A percentile compares a stretch with the other conserved stretches of the same genome.
phyloP scores from a whole-genome alignment of 305 asterid species.

The Fraxinus paxiana region DNA sequence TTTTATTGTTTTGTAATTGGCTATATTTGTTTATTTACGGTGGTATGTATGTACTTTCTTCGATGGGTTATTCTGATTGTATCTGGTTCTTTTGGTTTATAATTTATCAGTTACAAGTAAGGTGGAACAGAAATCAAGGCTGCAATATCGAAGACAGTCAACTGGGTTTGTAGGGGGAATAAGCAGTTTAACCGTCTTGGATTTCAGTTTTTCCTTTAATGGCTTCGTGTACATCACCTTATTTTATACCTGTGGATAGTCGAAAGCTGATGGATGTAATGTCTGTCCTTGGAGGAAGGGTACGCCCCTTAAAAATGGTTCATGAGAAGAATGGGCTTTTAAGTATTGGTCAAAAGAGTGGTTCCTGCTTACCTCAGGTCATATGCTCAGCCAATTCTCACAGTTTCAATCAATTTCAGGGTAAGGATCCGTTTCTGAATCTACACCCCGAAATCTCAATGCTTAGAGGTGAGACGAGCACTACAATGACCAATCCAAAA shows the following conservation, averaged over 20 bases:
- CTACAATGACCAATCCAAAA: slow-evolving; percentile 38
- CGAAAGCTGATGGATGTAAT: slow-evolving; percentile 41
- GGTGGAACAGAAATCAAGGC: slow-evolving; percentile 4
- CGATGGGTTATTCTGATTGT: slow-evolving; percentile 13
- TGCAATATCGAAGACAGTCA: slow-evolving; percentile 15
- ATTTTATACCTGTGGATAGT: slow-evolving; percentile 49
- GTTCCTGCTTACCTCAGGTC: slow-evolving; percentile 35
- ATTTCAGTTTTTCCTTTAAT: slow-evolving; percentile 33
- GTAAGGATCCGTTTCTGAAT: slow-evolving; percentile 72
- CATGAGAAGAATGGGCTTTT: slow-evolving; percentile 45
- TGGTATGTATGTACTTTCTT: neutral
- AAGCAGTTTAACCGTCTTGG: slow-evolving; percentile 14
- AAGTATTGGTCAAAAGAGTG: slow-evolving; percentile 29
- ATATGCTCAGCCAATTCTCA: slow-evolving; percentile 66
- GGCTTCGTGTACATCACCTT: slow-evolving; percentile 64
- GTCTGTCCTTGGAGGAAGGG: slow-evolving; percentile 50
- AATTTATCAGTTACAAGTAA: slow-evolving; percentile 9
- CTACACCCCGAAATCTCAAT: slow-evolving; percentile 79
- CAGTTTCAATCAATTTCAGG: slow-evolving; percentile 53
- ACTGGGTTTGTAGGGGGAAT: slow-evolving; percentile 27
- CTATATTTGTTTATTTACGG: neutral
- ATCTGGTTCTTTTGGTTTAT: slow-evolving; percentile 15
- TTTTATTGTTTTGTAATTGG: neutral
- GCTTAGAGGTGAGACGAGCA: slow-evolving; percentile 77
- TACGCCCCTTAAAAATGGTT: slow-evolving; percentile 42